A percentile compares a stretch with the other conserved stretches of the same genome.
phyloP scores from a whole-genome alignment of 108 stramenopile species.

The Cyclotella sp. region DNA sequence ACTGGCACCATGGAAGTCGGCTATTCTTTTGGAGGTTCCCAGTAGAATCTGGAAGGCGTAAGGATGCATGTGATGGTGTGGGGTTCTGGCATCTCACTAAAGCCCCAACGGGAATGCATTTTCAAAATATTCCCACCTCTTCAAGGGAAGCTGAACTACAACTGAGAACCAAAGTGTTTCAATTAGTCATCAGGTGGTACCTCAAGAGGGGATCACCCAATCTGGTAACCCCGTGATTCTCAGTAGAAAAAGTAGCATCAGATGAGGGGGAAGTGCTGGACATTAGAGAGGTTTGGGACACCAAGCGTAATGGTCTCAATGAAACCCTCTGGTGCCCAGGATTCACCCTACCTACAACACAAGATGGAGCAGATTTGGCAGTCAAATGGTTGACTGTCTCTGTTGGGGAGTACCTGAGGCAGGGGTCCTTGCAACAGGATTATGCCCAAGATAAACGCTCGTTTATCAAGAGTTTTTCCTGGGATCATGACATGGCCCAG shows the following conservation, averaged over 20 bases:
- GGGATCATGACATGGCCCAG: conserved; percentile 13
- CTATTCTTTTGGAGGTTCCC: conserved; percentile 54
- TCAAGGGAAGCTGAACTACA: conserved; percentile 15
- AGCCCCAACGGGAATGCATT: conserved; percentile 6
- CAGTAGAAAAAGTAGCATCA: conserved; percentile 40
- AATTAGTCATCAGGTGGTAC: conserved; percentile 14
- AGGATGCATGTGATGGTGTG: conserved; percentile 29
- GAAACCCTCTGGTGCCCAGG: conserved; percentile 10
- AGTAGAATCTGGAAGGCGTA: conserved; percentile 10
- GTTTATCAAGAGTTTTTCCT: background rate
- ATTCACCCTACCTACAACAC: background rate
- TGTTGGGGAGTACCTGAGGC: conserved; percentile 9
- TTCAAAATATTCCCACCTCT: conserved; percentile 8
- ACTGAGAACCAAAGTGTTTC: conserved; percentile 14
- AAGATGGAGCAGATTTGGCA: conserved; percentile 5
- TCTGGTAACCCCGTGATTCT: conserved; percentile 18
- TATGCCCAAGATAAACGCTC: background rate
- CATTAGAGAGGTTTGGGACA: conserved; percentile 55
- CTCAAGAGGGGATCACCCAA: background rate
- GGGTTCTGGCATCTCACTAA: conserved; percentile 14
- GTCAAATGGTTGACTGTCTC: conserved; percentile 6
- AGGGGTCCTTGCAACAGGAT: background rate
- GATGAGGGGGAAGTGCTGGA: conserved; percentile 22
- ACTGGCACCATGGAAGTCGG: conserved; percentile 43
- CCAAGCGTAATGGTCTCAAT: conserved; percentile 46